Conservation (phyloP, 2,329 filamentous ascomycete species). For the Stagonosporopsis tanaceti region DNA sequence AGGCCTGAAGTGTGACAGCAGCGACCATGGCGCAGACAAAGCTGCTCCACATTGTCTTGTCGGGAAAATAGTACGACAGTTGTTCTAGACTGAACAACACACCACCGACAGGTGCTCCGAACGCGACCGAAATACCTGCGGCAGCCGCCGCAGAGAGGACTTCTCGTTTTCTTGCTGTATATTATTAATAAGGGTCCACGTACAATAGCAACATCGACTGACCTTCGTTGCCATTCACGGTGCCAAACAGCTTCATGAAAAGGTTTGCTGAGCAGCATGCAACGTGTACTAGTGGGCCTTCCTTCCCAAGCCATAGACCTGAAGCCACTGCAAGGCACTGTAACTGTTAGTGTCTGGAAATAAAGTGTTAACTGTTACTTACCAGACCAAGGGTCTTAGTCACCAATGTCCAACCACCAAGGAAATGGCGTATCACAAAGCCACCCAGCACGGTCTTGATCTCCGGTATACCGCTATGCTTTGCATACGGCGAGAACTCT, state of each 20-base stretch:
- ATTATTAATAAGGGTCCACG: background rate
- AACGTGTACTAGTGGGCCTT: slow-evolving; percentile 93
- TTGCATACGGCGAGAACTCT: slow-evolving; percentile 85
- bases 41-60: slow-evolving; percentile 99
- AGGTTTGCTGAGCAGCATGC: slow-evolving; percentile 96
- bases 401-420: slow-evolving; percentile 86
- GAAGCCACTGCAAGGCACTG: slow-evolving; percentile 90
- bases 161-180: slow-evolving; percentile 84
- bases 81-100: slow-evolving; percentile 96
- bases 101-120: slow-evolving; percentile 91
- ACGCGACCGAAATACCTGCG: slow-evolving; percentile 91
- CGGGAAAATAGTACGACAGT: slow-evolving; percentile 95
- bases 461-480: slow-evolving; percentile 95
- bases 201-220: slow-evolving; percentile 21
- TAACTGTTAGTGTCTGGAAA: slow-evolving; percentile 25
- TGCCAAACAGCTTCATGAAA: slow-evolving; percentile 87
- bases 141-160: slow-evolving; percentile 91
- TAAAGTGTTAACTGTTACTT: slow-evolving; percentile 41
- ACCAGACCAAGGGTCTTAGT: slow-evolving; percentile 91
- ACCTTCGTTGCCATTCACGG: slow-evolving; percentile 88
- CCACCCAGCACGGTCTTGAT: slow-evolving; percentile 96
- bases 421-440: slow-evolving; percentile 87
- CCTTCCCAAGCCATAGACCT: slow-evolving; percentile 95
- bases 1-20: slow-evolving; percentile 87
- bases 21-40: slow-evolving; percentile 99